phyloP scores from a whole-genome alignment of 2,329 filamentous ascomycete genomes.

The Leptographium procerum region DNA sequence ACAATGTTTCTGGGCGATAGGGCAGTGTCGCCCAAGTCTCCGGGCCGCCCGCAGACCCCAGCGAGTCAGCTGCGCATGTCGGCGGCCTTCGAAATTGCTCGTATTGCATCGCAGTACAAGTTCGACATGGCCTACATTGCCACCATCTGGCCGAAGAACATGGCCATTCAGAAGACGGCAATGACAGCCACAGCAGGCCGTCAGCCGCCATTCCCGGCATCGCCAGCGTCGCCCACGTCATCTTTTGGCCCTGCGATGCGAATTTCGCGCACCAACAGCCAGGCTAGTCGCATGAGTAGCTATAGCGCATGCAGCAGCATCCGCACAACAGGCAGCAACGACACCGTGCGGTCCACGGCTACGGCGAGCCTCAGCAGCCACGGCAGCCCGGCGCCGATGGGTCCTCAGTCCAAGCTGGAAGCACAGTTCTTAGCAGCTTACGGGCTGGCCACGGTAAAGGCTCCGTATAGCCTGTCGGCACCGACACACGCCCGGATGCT shows the following conservation, averaged over 20 bases:
- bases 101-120: slow-evolving; percentile 43
- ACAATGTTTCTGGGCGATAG: neutral
- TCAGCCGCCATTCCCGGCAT: neutral
- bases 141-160: slow-evolving; percentile 40
- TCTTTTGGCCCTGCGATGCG: neutral
- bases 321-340: neutral
- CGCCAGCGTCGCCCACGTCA: neutral
- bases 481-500: slow-evolving; percentile 39
- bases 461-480: slow-evolving; percentile 40
- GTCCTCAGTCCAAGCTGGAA: slow-evolving; percentile 11
- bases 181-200: too few species aligned
- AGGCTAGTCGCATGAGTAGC: neutral
- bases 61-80: slow-evolving; percentile 34
- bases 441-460: slow-evolving; percentile 37
- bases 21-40: neutral
- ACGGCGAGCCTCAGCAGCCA: neutral
- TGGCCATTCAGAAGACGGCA: slow-evolving; percentile 2
- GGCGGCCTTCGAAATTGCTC: slow-evolving; percentile 42
- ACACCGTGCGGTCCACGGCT: neutral
- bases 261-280: slow-evolving; percentile 4
- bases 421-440: slow-evolving; percentile 44
- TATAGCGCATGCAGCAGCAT: slow-evolving; percentile 1
- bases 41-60: slow-evolving; percentile 15
- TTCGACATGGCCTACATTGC: slow-evolving; percentile 50
- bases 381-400: slow-evolving; percentile 11